These are phyloP conservation scores for Neobulgaria alba DNA, from an alignment of 2,329 filamentous ascomycete species.

Conservation along the genomic window DNA sequence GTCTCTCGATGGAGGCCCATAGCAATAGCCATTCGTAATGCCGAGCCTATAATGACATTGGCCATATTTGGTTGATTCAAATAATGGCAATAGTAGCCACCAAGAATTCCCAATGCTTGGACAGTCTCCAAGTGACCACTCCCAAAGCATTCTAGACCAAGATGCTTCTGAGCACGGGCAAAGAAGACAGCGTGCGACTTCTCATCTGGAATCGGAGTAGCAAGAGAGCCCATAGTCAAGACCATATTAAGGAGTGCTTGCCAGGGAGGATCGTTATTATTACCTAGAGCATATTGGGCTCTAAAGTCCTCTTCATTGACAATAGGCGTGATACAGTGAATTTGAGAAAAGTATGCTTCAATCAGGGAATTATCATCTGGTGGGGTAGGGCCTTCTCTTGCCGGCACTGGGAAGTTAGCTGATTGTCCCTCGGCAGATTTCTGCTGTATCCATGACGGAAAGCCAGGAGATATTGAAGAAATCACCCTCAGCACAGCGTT, in stretches of 20 bases:
- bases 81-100: slow-evolving; percentile 66
- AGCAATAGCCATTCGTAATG: slow-evolving; percentile 59
- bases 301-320: neutral
- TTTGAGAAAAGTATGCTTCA: neutral
- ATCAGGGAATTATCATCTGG: neutral
- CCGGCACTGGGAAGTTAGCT: neutral
- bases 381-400: neutral
- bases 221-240: neutral
- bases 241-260: neutral
- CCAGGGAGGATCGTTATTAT: neutral
- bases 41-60: slow-evolving; percentile 60
- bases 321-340: neutral
- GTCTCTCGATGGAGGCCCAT: slow-evolving; percentile 60
- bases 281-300: neutral
- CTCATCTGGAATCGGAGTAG: neutral
- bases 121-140: slow-evolving; percentile 60
- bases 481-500: neutral
- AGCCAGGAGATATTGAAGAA: neutral
- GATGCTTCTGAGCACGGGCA: slow-evolving; percentile 29
- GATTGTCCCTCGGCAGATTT: neutral
- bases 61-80: slow-evolving; percentile 66
- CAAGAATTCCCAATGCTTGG: slow-evolving; percentile 60
- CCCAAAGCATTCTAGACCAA: slow-evolving; percentile 56
- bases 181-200: slow-evolving; percentile 1
- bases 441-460: neutral